Evolutionary conservation across 441 rosid genomes (phyloP), one percentile per base, ranked within the genome.

Genomic region (Euphorbia schlechtendalii): DNA sequence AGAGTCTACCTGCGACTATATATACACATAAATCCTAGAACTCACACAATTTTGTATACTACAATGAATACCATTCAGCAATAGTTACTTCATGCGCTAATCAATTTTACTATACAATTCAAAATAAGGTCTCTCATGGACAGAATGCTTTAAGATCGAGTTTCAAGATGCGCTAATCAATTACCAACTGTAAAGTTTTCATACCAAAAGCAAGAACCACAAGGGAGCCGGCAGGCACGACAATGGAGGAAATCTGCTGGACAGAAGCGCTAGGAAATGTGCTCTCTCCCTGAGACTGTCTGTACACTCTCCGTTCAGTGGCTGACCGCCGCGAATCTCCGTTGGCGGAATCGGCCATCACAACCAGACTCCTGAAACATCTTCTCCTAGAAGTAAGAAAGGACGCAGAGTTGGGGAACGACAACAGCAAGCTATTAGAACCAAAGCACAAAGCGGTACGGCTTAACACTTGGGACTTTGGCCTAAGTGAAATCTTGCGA

Each of bases 181-280:
- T n/a, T 8, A 52, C 18, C 28, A 28, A 25, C 18, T 51, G 40
- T 21, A 56, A 60, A 56, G 18, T 56, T 58, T 71, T 72, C 71
- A 70, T 78, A 92, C 98, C 96, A 53, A 86, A 89, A 28, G 90
- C 75, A 70, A 78, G 82, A 9, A 81, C 81, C 20, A 83, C 65
- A 28, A 86, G 77, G 3, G 78, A 81, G 53, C 82, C 93, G 3
- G 89, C 82, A 0, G 96, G 96, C 25, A 74, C 77, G 27, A 78
- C 70, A 34, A 74, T 74, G 0, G 93, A 81, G n/a, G 86, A 82
- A 76, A 84, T 62, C 80, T 81, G 85, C 81, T 82, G 80, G 24
- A 82, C 74, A 8, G 82, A 76, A 78, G 78, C 80, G 40, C 41
- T 77, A 69, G 76, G 63, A 22, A 78, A 68, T 48, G 79, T 66